Evolutionary conservation across 2,329 filamentous ascomycete genomes (phyloP).

Genomic region (Fusarium camptoceras): DNA sequence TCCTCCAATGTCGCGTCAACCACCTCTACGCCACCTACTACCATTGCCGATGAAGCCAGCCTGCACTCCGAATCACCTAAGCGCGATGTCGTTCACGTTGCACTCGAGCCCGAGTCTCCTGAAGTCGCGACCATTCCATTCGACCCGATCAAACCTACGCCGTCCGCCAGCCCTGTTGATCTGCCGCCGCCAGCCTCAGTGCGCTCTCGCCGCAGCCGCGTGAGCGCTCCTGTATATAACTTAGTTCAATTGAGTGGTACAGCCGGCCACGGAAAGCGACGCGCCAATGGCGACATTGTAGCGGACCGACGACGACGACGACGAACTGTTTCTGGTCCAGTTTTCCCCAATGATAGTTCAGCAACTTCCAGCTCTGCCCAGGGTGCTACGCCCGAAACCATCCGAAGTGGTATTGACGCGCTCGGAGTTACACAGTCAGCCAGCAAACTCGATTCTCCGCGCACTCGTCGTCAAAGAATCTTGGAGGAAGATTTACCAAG

Average conservation of each 20-base stretch:
- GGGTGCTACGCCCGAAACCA: constrained; percentile 27
- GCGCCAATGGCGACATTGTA: constrained; percentile 63
- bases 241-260: constrained; percentile 72
- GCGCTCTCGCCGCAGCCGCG: constrained; percentile 64
- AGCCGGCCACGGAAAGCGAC: constrained; percentile 68
- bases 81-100: constrained; percentile 53
- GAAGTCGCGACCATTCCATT: constrained; percentile 27
- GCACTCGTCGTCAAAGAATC: constrained; percentile 49
- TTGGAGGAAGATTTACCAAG: constrained; percentile 45
- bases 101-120: constrained; percentile 48
- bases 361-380: constrained; percentile 22
- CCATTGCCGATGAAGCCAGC: constrained; percentile 71
- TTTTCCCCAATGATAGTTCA: constrained; percentile 18
- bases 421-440: constrained; percentile 59
- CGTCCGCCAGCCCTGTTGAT: constrained; percentile 17
- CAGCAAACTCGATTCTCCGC: constrained; percentile 52
- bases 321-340: constrained; percentile 59
- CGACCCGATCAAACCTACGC: constrained; percentile 24
- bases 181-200: constrained; percentile 45
- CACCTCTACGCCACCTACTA: constrained; percentile 75
- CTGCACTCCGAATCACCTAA: constrained; percentile 61
- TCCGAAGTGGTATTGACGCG: constrained; percentile 59
- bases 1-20: constrained; percentile 66
- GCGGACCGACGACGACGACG: constrained; percentile 59
- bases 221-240: constrained; percentile 74